A percentile compares a stretch with the other conserved stretches of the same genome.
phyloP scores from a whole-genome alignment of 2,329 filamentous ascomycete genomes.

The Clathrospora elynae region DNA sequence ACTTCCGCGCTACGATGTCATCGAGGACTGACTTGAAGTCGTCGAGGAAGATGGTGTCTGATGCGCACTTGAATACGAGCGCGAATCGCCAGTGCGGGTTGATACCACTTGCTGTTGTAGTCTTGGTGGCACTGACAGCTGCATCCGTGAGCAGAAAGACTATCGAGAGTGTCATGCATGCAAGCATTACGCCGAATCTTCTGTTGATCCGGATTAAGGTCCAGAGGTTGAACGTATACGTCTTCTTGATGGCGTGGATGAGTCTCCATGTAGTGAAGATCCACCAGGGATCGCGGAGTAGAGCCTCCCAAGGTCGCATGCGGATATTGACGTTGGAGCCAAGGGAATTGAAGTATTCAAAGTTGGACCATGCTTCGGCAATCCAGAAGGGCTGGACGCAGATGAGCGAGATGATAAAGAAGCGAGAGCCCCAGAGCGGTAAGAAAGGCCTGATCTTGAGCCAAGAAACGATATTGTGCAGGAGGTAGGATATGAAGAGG shows the following conservation, averaged over 20 bases:
- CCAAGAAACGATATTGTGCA: constrained; percentile 46
- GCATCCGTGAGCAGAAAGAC: constrained; percentile 41
- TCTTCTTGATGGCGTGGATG: constrained; percentile 40
- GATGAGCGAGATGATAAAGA: constrained; percentile 41
- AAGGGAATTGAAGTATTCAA: constrained; percentile 43
- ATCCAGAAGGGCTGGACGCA: constrained; percentile 45
- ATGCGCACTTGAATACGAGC: constrained; percentile 45
- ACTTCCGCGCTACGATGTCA: constrained; percentile 36
- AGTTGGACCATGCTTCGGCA: constrained; percentile 45
- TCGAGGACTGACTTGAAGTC: constrained; percentile 47
- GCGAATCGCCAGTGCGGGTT: constrained; percentile 47
- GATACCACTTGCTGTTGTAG: constrained; percentile 36
- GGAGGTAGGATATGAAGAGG: constrained; percentile 45
- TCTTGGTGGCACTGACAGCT: constrained; percentile 35
- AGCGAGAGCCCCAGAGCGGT: constrained; percentile 40
- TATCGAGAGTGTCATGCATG: constrained; percentile 42
- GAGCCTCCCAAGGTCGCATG: constrained; percentile 42
- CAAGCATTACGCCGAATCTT: constrained; percentile 43
- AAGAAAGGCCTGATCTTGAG: constrained; percentile 45
- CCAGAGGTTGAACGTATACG: constrained; percentile 38
- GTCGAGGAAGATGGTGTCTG: constrained; percentile 45
- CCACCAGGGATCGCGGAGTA: constrained; percentile 45
- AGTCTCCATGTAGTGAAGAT: constrained; percentile 46
- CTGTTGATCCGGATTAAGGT: constrained; percentile 35
- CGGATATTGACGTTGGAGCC: constrained; percentile 36